Evolutionary conservation across 192 early-diverging fungal species (phyloP), one percentile per base, ranked within the genome.

Genomic region (Gonapodya sp.): DNA sequence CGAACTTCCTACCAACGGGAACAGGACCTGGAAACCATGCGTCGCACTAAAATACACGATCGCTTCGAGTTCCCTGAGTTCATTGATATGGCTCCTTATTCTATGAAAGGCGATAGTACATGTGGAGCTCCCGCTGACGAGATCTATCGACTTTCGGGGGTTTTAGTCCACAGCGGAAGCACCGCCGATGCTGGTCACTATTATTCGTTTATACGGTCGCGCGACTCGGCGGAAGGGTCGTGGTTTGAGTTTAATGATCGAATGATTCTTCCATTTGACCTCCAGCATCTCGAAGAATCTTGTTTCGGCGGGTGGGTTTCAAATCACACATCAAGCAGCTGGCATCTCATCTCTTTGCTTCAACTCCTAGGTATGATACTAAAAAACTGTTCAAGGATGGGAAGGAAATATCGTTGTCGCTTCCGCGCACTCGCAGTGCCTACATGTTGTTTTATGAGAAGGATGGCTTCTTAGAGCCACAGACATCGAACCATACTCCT

Each of bases 1-100:
- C 24, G 24, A 16, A 16, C 24, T 64, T 64, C 24, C 8, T 64
- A n/a, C n/a, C n/a, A n/a, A n/a, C n/a, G n/a, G n/a, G n/a, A n/a
- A n/a, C 46, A 64, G 46, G 91, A 91, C 36, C 83, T 88, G 86
- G 87, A 89, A 33, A 82, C 87, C 1, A 85, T 91, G 81, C 81
- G 83, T 31, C 82, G 91, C 18, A 83, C 87, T 35, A 64, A 64
- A 64, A 64, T 64, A 16, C 46, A 64, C 46, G 46, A 64, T 24
- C 46, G 46, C 8, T 64, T 64, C 24, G 46, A 64, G 24, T 64
- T 64, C 24, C 91, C 91, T 2, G 82, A 80, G 2, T 37, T 80
- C 14, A 79, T 91, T 1, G 84, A 91, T 72, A 88, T 91, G 91
- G 86, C 87, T 36, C 88, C 87, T 1, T 89, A 89, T 73, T 88